A percentile compares a stretch with the other conserved stretches of the same genome.
phyloP scores from a whole-genome alignment of 176 grass and related monocot species.

The Microstegium vimineum region DNA sequence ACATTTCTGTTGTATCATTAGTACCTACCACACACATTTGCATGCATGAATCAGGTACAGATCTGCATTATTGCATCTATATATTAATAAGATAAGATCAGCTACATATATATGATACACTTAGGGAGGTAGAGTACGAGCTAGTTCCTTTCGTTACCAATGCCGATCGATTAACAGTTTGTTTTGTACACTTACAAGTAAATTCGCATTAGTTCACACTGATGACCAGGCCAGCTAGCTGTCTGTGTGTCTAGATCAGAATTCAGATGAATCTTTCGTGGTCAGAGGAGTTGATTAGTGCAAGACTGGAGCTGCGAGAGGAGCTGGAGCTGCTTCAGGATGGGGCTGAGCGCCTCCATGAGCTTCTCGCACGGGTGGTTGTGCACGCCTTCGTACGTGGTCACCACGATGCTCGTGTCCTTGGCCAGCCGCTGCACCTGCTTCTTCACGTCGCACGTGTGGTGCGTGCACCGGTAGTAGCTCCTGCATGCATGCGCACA shows the following conservation, averaged over 20 bases:
- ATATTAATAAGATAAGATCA: too few species aligned
- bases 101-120: background rate
- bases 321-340: slow-evolving; percentile 57
- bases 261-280: background rate
- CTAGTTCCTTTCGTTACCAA: too few species aligned
- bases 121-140: too few species aligned
- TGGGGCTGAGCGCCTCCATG: slow-evolving; percentile 48
- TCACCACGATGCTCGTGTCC: slow-evolving; percentile 58
- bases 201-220: background rate
- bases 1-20: background rate
- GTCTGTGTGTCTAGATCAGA: too few species aligned
- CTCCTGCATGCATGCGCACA: slow-evolving; percentile 23
- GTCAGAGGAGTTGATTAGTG: background rate
- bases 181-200: too few species aligned
- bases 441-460: slow-evolving; percentile 67
- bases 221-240: background rate
- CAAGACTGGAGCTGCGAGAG: slow-evolving; percentile 32
- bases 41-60: background rate
- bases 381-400: slow-evolving; percentile 65
- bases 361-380: slow-evolving; percentile 68
- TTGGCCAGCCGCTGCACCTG: slow-evolving; percentile 55
- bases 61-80: background rate
- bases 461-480: slow-evolving; percentile 66
- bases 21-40: background rate
- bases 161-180: too few species aligned